Base-by-base conservation (phyloP, 345 rosid species). In the Brassica nigra region DNA sequence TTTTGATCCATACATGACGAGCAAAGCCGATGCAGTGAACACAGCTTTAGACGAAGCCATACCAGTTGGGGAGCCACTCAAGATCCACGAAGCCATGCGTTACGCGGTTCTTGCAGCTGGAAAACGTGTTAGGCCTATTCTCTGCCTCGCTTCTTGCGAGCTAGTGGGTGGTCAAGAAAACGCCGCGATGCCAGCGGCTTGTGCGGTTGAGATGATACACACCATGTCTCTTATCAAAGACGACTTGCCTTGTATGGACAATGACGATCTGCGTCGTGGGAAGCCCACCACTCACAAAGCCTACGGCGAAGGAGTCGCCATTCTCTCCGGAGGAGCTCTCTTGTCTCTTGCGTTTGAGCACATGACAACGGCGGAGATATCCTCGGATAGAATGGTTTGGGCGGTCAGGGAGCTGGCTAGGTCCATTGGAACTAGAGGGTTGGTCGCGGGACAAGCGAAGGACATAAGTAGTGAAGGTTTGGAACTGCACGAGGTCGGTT, bases 361-460 rank as follows among this genome's bases (percentile, higher is more conserved):
- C 47, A 79, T 79, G 62, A 79, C 78, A 0, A 74, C 78, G 0
- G 78, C 78, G 0, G 82, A 79, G 55, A 79, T 90, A 6, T 6
- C 90, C 0, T 74, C 95, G 4, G 71, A 54, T 1, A 78, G 87
- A 72, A 71, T 90, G 42, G 84, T 91, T 5, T 80, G 88, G 59
- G 95, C 95, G 0, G 47, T 91, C 4, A 90, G 88, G 49, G 97
- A 95, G 58, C 76, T 95, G 61, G 97, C 97, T 2, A 89, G 65
- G 37, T 78, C 87, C 0, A 87, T 95, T 12, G 97, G 99, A 0
- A 76, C 87, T 0, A 89, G 86, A 67, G 95, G 97, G 6, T 83
- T 95, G 4, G 97, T 92, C 0, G 97, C 97, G 0, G 99, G 99
- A 61, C 97, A 95, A 74, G 94, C 94, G 2, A 88, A 88, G 77